A percentile compares a stretch with the other conserved stretches of the same genome.
These are phyloP conservation scores for Fusarium sp. DNA, from an alignment of 2,329 filamentous ascomycete species.

Conservation along the genomic window DNA sequence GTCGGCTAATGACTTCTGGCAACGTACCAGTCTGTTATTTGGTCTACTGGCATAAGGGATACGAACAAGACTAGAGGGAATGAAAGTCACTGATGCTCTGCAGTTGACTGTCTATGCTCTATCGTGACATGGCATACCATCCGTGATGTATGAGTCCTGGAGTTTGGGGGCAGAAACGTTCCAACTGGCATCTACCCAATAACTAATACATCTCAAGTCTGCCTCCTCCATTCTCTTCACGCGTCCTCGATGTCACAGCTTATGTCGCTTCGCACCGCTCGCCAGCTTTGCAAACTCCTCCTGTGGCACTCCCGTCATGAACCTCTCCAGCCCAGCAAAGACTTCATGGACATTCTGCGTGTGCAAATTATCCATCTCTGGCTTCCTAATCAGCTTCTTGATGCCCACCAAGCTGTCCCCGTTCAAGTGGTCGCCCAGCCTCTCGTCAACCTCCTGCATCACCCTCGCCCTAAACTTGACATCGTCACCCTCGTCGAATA, in stretches of 20 bases:
- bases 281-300: conserved; percentile 89
- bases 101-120: not conserved
- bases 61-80: not conserved
- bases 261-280: conserved; percentile 91
- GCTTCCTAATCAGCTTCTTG: conserved; percentile 82
- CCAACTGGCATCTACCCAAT: not conserved
- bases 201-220: not conserved
- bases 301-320: conserved; percentile 83
- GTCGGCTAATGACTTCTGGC: conserved; percentile 81
- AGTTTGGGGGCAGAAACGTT: not conserved
- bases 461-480: conserved; percentile 78
- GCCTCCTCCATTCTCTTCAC: not conserved
- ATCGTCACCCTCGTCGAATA: conserved; percentile 75
- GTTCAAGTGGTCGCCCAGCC: conserved; percentile 82
- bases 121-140: not conserved
- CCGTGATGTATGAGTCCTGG: not conserved
- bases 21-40: conserved; percentile 83
- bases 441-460: conserved; percentile 81
- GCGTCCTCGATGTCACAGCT: conserved; percentile 67
- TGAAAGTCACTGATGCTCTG: not conserved
- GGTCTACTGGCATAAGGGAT: conserved; percentile 69
- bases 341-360: conserved; percentile 84
- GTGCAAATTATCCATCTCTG: conserved; percentile 78
- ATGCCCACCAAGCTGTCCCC: conserved; percentile 83
- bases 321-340: conserved; percentile 84